These are phyloP conservation scores for Metschnikowia borealis DNA, from an alignment of 805 yeast genomes.

Conservation along the genomic window DNA sequence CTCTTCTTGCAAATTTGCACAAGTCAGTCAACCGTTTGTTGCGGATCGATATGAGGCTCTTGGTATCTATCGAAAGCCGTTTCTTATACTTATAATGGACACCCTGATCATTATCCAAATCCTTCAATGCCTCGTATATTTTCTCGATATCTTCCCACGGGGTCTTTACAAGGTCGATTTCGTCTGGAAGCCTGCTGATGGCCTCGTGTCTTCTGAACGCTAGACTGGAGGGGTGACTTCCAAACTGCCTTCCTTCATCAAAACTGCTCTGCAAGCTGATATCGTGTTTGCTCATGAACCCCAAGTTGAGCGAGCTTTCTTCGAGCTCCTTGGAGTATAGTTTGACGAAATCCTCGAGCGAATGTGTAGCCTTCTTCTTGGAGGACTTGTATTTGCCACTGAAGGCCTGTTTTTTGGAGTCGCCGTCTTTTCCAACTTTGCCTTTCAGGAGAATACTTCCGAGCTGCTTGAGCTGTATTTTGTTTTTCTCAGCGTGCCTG, in stretches of 20 bases:
- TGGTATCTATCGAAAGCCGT: conserved; percentile 29
- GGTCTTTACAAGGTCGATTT: conserved; percentile 30
- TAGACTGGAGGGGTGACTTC: conserved; percentile 32
- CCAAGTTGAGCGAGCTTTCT: conserved; percentile 26
- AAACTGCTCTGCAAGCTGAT: conserved; percentile 32
- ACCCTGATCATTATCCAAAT: conserved; percentile 35
- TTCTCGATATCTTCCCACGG: conserved; percentile 28
- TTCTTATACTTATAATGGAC: conserved; percentile 37
- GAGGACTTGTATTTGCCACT: conserved; percentile 3
- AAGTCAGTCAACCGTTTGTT: conserved; percentile 32
- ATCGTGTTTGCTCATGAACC: conserved; percentile 38
- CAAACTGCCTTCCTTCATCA: conserved; percentile 34
- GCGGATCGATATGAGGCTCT: conserved; percentile 28
- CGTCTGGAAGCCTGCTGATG: conserved; percentile 33
- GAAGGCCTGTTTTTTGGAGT: not conserved
- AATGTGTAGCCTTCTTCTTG: not conserved
- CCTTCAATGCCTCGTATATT: conserved; percentile 27
- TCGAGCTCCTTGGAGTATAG: conserved; percentile 15
- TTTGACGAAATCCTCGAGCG: conserved; percentile 10
- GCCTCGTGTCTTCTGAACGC: conserved; percentile 30
- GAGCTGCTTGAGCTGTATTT: conserved; percentile 27
- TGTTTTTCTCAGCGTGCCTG: conserved; percentile 7
- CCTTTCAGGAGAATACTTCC: conserved; percentile 34
- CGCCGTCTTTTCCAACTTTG: conserved; percentile 17
- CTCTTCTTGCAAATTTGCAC: conserved; percentile 35